A percentile compares a stretch with the other conserved stretches of the same genome.
Evolutionary conservation across 495 filamentous ascomycete species (phyloP).

Genomic region (Talaromyces nanjingensis): DNA sequence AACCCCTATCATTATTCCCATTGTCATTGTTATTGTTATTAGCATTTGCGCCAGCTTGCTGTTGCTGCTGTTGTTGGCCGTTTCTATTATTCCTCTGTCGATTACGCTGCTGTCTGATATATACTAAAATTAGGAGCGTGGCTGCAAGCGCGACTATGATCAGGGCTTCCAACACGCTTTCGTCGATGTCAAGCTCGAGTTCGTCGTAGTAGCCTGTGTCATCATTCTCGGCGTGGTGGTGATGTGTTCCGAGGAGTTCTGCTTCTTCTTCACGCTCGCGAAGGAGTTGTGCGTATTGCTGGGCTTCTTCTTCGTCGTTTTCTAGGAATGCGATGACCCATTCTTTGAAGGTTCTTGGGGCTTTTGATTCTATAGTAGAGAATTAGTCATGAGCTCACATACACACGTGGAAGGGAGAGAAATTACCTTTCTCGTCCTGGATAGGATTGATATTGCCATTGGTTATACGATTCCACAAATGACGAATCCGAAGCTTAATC

Average conservation of each 20-base stretch:
- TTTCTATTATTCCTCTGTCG: slow-evolving; percentile 33
- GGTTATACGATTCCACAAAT: slow-evolving; percentile 90
- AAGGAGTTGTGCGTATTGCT: slow-evolving; percentile 42
- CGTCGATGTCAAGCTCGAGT: slow-evolving; percentile 56
- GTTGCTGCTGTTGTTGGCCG: slow-evolving; percentile 14
- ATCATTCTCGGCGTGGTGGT: slow-evolving; percentile 29
- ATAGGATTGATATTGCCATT: slow-evolving; percentile 86
- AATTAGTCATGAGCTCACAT: background rate
- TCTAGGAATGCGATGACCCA: slow-evolving; percentile 80
- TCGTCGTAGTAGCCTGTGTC: slow-evolving; percentile 60
- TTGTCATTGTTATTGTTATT: slow-evolving; percentile 14
- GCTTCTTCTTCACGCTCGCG: slow-evolving; percentile 54
- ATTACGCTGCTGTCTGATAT: slow-evolving; percentile 71
- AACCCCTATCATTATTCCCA: slow-evolving; percentile 45
- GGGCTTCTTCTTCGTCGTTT: slow-evolving; percentile 51
- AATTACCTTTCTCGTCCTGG: slow-evolving; percentile 72
- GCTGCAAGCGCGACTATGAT: slow-evolving; percentile 74
- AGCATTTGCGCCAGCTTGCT: slow-evolving; percentile 13
- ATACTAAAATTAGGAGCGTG: slow-evolving; percentile 68
- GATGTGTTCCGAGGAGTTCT: slow-evolving; percentile 44
- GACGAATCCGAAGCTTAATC: slow-evolving; percentile 74
- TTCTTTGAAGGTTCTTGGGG: slow-evolving; percentile 68
- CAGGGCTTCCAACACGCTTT: slow-evolving; percentile 73
- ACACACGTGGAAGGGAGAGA: background rate
- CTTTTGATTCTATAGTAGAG: slow-evolving; percentile 47